A percentile compares a stretch with the other conserved stretches of the same genome.
These are phyloP conservation scores for Trypanosoma melophagium DNA, from an alignment of 208 protist species.

Conservation along the genomic window DNA sequence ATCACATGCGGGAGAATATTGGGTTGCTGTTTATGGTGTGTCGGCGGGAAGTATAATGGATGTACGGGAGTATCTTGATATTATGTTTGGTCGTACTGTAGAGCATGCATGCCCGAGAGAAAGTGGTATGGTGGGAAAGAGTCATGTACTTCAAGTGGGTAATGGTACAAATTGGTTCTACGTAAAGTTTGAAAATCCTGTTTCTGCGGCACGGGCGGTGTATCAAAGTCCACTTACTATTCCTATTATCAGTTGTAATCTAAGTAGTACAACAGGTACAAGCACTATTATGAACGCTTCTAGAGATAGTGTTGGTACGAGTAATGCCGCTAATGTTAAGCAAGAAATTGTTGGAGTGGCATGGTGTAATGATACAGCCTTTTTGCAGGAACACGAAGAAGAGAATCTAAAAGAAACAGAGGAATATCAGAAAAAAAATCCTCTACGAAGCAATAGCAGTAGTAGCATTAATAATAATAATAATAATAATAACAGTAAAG, in stretches of 20 bases:
- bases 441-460: not conserved
- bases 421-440: not conserved
- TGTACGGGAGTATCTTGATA: slow-evolving; percentile 77
- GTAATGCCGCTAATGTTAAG: not conserved
- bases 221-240: slow-evolving; percentile 32
- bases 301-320: not conserved
- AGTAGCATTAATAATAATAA: not conserved
- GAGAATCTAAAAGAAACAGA: not conserved
- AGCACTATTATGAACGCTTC: not conserved
- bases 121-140: not conserved
- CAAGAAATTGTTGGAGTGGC: slow-evolving; percentile 24
- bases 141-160: not conserved
- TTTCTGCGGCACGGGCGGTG: slow-evolving; percentile 55
- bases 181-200: slow-evolving; percentile 55
- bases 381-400: slow-evolving; percentile 36
- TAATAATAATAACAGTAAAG: not conserved
- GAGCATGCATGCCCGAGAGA: slow-evolving; percentile 38
- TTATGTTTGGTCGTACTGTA: slow-evolving; percentile 64
- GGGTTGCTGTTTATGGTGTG: slow-evolving; percentile 55
- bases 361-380: slow-evolving; percentile 53
- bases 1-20: slow-evolving; percentile 13
- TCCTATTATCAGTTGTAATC: slow-evolving; percentile 4
- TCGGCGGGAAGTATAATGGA: slow-evolving; percentile 40
- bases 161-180: slow-evolving; percentile 39
- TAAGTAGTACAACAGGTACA: not conserved